Base-by-base conservation (phyloP, 495 filamentous ascomycete genomes). In the Penicillium samsonianum region DNA sequence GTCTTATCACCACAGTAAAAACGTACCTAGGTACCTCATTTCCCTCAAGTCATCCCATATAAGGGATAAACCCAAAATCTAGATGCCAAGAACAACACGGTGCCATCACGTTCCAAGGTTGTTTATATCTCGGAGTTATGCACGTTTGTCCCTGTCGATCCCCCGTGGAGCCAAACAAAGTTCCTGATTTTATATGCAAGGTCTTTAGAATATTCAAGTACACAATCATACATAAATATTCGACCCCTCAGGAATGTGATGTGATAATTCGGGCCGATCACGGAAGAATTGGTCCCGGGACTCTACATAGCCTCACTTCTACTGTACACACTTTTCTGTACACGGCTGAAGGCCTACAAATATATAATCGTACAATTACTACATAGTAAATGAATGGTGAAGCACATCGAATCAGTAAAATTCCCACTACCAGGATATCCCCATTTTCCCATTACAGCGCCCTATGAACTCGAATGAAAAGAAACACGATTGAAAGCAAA, bases 391-490 rank as follows among this genome's bases (percentile, higher is more conserved):
- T 14, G 23, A 50, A 23, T 25, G 22, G 35, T 51, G 26, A 52
- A 52, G 50, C 35, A 48, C 26, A 50, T 58, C 57, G 54, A 64
- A 63, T 55, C 61, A 70, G 59, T 59, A 71, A 60, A 62, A 62
- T 73, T 71, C 65, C 65, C 66, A 55, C 61, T 77, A 71, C 67
- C 67, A 67, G 68, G 65, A 72, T 67, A 70, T 70, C 61, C 63
- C 69, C 60, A 68, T 74, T 75, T 73, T 71, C 71, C 74, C 71
- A 73, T 77, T 75, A 75, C 67, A 75, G 74, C 74, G 74, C 74
- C 74, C 69, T 69, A 67, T 64, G 57, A 73, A 71, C 50, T 70
- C 53, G 63, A 58, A 62, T 55, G 55, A 57, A 40, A 56, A 62
- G 47, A 64, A 66, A 66, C 50, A 53, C 55, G 50, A 59, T 62